Base-by-base conservation (phyloP, 331 rosid species). In the Telfairia occidentalis region DNA sequence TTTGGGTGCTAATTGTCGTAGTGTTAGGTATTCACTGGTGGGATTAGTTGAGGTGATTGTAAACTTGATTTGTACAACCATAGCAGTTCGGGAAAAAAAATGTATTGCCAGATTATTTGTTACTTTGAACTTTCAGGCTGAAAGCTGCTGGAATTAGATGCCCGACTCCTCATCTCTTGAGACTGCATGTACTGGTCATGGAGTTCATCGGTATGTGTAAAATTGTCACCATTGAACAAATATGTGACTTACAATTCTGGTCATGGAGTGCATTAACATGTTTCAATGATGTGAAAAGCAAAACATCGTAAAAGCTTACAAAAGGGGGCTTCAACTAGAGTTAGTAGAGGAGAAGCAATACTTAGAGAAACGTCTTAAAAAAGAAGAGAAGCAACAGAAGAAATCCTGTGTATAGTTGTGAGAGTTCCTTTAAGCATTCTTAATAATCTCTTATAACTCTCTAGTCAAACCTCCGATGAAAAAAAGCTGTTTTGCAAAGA, bases 181-280 rank as follows among this genome's bases (percentile, higher is more conserved):
- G 96, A 76, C 81, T 84, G 75, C 96, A 94, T 73, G 95, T 94
- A 32, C 81, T 94, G 65, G 96, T 89, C 72, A 94, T 94, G 98
- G 98, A 94, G 78, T 91, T 94, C 75, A 89, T 94, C 53, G 98
- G 98, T 91, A 85, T 65, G 28, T n/a, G n/a, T n/a, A n/a, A n/a
- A n/a, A n/a, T n/a, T n/a, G n/a, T n/a, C n/a, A n/a, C n/a, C n/a
- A n/a, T n/a, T n/a, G n/a, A n/a, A n/a, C n/a, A n/a, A n/a, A n/a
- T n/a, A n/a, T n/a, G n/a, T n/a, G n/a, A n/a, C n/a, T n/a, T n/a
- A n/a, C n/a, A n/a, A n/a, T n/a, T n/a, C 81, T 94, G 65, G 96
- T 89, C 72, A 94, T 94, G 98, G 98, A 94, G 78, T 91, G 91
- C 75, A 89, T 94, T 58, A 97, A 97, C 90, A 85, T 0, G 64